Evolutionary conservation across 164 flowering plant species (phyloP), one percentile per base, ranked within the genome.

Genomic region (Nymphaea colorata): DNA sequence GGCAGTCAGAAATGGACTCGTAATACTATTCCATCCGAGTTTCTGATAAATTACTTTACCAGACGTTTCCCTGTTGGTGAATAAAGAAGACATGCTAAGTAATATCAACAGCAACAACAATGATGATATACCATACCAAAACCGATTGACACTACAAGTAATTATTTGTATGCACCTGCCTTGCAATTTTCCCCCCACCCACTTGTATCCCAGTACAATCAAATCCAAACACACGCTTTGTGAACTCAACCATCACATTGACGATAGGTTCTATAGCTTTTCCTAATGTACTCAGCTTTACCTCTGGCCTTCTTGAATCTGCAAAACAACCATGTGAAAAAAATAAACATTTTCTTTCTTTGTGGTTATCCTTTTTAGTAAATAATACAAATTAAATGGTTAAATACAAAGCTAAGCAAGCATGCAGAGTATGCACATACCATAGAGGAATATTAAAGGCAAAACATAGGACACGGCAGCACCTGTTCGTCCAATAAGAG

Each of bases 211-310:
- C 73, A 59, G 84, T 76, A 64, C 82, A 66, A 64, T 81, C 75
- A 71, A 84, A 86, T 44, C 83, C 87, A 71, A 82, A 86, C 57
- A 84, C 85, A 18, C 86, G 86, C 72, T 84, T 76, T 68, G 86
- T 77, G 61, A 86, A 84, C 77, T 86, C 85, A 64, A 73, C 80
- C 7, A 84, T 67, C 66, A 82, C 80, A 65, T 79, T 70, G 70
- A 86, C 72, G 66, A 68, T 69, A 42, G 76, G 43, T 43, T 79
- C 79, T 68, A 68, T 82, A 41, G 87, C 81, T 10, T 72, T 64
- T 55, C 66, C 71, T 64, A 70, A 73, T 17, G 84, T 70, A 68
- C 78, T 81, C 36, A 84, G 70, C 67, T 61, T 74, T 44, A 83
- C 85, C 17, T 65, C 68, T 10, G 82, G 87, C 62, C 76, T 70